Conservation (phyloP, 164 flowering plant species). For the Chimonanthus praecox region DNA sequence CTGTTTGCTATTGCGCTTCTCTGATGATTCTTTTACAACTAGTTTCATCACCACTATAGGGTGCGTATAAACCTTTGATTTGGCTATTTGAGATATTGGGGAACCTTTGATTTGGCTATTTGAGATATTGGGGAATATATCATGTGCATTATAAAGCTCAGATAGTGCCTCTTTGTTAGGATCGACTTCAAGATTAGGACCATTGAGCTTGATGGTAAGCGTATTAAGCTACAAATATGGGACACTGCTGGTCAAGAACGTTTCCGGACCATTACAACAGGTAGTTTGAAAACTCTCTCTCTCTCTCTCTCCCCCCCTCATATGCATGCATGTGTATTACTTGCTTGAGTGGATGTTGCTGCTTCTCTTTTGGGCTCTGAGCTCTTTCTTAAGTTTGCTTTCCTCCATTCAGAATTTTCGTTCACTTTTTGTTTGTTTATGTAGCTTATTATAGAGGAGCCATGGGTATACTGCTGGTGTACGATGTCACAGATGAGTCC, state of each 20-base stretch:
- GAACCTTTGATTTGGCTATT: neutral
- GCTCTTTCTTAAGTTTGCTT: neutral
- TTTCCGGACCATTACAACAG: slow-evolving; percentile 52
- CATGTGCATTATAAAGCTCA: slow-evolving; percentile 12
- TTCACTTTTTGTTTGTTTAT: slow-evolving; percentile 7
- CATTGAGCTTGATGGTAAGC: slow-evolving; percentile 59
- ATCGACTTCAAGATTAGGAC: slow-evolving; percentile 59
- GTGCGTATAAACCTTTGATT: slow-evolving; percentile 20
- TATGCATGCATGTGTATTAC: neutral
- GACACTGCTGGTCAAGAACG: slow-evolving; percentile 71
- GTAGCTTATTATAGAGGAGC: slow-evolving; percentile 58
- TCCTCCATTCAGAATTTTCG: neutral
- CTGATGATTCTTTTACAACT: slow-evolving; percentile 60
- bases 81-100: neutral
- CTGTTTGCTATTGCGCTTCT: slow-evolving; percentile 56
- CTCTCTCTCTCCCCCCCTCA: neutral
- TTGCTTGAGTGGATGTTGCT: neutral
- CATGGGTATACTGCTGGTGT: slow-evolving; percentile 56
- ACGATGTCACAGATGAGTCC: slow-evolving; percentile 58
- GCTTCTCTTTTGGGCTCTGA: neutral
- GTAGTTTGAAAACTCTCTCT: slow-evolving; percentile 12
- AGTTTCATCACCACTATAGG: slow-evolving; percentile 63
- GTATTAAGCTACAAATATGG: slow-evolving; percentile 62
- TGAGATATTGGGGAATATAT: slow-evolving; percentile 1
- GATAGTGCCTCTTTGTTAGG: slow-evolving; percentile 21